Conservation (phyloP, 371 early-diverging fungal species). For the Haplosporangium sp. region DNA sequence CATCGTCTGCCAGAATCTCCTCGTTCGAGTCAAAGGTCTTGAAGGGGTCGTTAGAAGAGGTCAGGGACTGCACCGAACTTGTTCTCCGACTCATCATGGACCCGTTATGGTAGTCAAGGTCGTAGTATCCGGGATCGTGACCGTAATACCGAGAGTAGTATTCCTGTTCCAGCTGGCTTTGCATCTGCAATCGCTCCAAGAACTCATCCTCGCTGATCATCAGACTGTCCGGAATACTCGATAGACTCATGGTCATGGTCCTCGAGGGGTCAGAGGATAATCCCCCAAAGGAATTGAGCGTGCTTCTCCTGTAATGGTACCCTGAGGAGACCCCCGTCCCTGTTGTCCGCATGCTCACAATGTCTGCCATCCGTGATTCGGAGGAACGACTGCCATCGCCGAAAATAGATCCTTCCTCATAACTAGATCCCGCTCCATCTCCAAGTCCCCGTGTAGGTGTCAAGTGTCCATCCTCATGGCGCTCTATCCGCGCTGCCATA, state of each 20-base stretch:
- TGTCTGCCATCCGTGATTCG: constrained; percentile 47
- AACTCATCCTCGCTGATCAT: constrained; percentile 36
- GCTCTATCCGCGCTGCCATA: constrained; percentile 38
- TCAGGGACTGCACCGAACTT: constrained; percentile 38
- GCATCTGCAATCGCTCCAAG: constrained; percentile 24
- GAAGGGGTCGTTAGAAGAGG: constrained; percentile 50
- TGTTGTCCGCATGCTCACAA: constrained; percentile 25
- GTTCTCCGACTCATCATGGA: constrained; percentile 28
- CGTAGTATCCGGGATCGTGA: constrained; percentile 1
- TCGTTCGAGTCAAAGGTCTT: constrained; percentile 53
- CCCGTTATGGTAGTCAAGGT: constrained; percentile 4
- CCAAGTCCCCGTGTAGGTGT: neutral
- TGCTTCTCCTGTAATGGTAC: constrained; percentile 25
- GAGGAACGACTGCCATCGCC: constrained; percentile 31
- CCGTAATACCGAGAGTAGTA: constrained; percentile 16
- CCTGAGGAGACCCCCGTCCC: constrained; percentile 14
- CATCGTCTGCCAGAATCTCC: constrained; percentile 10
- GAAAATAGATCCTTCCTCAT: constrained; percentile 28
- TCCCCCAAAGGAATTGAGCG: constrained; percentile 29
- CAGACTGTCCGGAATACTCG: constrained; percentile 27
- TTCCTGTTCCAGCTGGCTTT: constrained; percentile 22
- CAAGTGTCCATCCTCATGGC: neutral
- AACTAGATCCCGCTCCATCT: neutral
- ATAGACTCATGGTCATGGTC: constrained; percentile 19
- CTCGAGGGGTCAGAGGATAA: neutral